phyloP scores from a whole-genome alignment of 441 rosid species.

The Aleurites moluccanus region DNA sequence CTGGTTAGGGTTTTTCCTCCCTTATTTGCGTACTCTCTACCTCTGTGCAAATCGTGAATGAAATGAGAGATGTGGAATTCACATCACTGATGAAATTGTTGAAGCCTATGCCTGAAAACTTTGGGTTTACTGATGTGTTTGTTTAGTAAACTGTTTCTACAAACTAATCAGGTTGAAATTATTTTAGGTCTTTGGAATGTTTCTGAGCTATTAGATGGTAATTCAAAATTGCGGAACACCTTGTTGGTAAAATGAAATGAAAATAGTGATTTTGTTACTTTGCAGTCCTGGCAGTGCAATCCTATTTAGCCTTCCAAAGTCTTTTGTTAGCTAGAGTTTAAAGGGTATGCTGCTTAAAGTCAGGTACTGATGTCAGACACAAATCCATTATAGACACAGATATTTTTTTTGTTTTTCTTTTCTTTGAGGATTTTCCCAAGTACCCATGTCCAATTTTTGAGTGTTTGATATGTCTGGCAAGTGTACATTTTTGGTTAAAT shows the following conservation, averaged over 20 bases:
- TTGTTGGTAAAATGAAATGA: not conserved
- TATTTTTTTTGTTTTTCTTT: not conserved
- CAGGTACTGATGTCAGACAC: not conserved
- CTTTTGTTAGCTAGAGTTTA: not conserved
- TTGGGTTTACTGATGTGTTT: not conserved
- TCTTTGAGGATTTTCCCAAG: not conserved
- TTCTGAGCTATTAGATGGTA: not conserved
- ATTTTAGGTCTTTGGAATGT: not conserved
- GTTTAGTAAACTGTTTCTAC: not conserved
- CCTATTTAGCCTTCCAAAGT: not conserved
- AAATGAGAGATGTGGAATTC: constrained; percentile 4
- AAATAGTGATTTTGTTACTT: not conserved
- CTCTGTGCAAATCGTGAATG: not conserved
- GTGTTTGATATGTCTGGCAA: constrained; percentile 5
- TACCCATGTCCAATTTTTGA: not conserved
- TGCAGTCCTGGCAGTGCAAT: not conserved
- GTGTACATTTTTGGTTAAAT: not conserved
- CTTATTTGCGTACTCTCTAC: not conserved
- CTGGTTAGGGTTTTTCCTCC: not conserved
- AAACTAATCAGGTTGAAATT: not conserved
- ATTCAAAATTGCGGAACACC: not conserved
- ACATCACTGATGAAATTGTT: not conserved
- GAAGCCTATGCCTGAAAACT: not conserved
- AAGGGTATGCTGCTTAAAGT: not conserved
- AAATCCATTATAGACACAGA: not conserved